Evolutionary conservation across 345 rosid genomes (phyloP).

Genomic region (Euphorbia lathyris): DNA sequence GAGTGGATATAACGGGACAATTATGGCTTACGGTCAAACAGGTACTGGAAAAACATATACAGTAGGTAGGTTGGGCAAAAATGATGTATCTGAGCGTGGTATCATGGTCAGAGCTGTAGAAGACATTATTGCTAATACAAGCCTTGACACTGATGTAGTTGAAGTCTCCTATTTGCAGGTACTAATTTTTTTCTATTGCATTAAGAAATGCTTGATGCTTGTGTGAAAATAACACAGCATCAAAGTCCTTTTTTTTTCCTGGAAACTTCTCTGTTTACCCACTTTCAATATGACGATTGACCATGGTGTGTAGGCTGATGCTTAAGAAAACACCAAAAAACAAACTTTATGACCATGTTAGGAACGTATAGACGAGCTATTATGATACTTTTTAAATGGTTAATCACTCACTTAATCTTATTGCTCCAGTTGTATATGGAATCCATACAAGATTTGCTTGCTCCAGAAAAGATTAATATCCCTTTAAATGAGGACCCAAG

Average conservation of each 20-base stretch:
- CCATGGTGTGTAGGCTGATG: too few relatives aligned
- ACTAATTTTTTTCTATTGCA: conserved; percentile 15
- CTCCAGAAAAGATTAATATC: conserved; percentile 73
- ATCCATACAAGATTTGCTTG: conserved; percentile 85
- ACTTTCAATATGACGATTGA: too few relatives aligned
- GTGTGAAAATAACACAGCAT: too few relatives aligned
- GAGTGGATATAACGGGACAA: conserved; percentile 91
- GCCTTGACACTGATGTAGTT: conserved; percentile 52
- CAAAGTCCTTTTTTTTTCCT: too few relatives aligned
- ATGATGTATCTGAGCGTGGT: conserved; percentile 85
- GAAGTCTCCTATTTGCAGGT: conserved; percentile 94
- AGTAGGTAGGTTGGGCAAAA: conserved; percentile 76
- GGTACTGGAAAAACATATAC: conserved; percentile 94
- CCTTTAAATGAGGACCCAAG: conserved; percentile 72
- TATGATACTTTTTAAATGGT: conserved; percentile 2
- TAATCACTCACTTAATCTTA: conserved; percentile 10
- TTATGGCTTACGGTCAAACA: conserved; percentile 98
- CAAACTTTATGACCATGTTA: background rate
- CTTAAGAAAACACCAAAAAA: background rate
- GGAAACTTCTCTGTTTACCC: too few relatives aligned
- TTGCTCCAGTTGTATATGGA: conserved; percentile 80
- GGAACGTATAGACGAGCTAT: background rate
- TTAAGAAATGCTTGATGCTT: background rate
- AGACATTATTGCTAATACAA: conserved; percentile 53
- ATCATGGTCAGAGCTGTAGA: conserved; percentile 91